A percentile compares a stretch with the other conserved stretches of the same genome.
phyloP scores from a whole-genome alignment of 306 rosid genomes.

The Inga laurina region DNA sequence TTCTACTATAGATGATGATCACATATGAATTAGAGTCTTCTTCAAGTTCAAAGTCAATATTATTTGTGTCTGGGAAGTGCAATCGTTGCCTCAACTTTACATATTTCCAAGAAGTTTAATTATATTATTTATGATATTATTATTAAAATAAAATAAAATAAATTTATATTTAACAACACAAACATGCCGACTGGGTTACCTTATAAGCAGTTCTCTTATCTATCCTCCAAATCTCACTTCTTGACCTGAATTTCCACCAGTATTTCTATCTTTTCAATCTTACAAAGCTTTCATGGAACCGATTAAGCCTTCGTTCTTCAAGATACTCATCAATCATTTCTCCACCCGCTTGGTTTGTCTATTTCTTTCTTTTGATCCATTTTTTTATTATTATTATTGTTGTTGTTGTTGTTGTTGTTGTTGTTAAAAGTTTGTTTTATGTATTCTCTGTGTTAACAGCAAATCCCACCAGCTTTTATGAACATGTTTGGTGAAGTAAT shows the following conservation, averaged over 20 bases:
- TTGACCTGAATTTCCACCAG: neutral
- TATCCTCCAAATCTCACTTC: neutral
- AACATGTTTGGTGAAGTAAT: neutral
- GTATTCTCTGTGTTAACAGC: neutral
- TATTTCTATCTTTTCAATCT: neutral
- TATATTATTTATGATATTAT: too few species aligned
- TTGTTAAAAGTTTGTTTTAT: too few species aligned
- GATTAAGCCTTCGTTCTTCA: neutral
- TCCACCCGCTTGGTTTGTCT: neutral
- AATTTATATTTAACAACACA: neutral
- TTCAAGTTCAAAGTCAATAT: neutral
- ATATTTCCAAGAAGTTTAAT: too few species aligned
- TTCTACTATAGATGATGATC: neutral
- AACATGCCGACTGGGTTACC: neutral
- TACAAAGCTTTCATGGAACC: neutral
- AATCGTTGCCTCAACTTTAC: neutral
- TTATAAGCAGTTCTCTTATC: neutral
- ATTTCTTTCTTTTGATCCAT: neutral
- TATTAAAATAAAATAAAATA: too few species aligned
- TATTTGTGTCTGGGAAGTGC: neutral
- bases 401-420: too few species aligned
- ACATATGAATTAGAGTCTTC: neutral
- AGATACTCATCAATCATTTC: neutral
- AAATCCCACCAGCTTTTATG: constrained; percentile 16
- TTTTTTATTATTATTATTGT: too few species aligned